Evolutionary conservation across 495 filamentous ascomycete species (phyloP), one percentile per base, ranked within the genome.

Genomic region (Neohortaea acidophila): DNA sequence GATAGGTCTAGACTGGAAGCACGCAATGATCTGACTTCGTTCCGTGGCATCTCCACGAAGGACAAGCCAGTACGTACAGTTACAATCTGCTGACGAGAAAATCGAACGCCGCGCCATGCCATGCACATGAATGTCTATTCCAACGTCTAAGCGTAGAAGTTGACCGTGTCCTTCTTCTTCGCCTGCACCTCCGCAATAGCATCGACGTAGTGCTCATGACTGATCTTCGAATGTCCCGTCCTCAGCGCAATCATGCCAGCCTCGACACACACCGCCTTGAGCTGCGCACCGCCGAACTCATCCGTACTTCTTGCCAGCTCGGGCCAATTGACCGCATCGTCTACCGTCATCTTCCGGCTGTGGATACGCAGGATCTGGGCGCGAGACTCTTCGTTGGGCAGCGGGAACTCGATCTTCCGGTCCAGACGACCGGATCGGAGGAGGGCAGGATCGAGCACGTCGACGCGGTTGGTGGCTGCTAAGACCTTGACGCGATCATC

Each of bases 401-500:
- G 72, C 2, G 89, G 91, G 66, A 97, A 99, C 63, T 99, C 89
- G 61, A 99, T 99, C 66, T 99, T 99, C 52, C 89, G 77, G 57
- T 99, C 89, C 44, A 99, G 66, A 65, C 89, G 84, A 26, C 89
- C 89, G 18, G 84, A 93, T 51, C 89, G 79, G 23, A 99, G 70
- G 23, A 99, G 68, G 7, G 89, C 89, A 2, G 89, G 89, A 56
- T 99, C 89, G 12, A 99, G 73, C 12, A 99, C 91, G 51, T 99
- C 89, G 33, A 99, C 83, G 47, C 89, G 81, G 67, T 99, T 99
- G 20, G 89, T 99, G 41, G 89, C 89, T 2, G 91, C 91, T 13
- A 99, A 76, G 3, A 99, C 89, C 64, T 99, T 99, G 71, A 99
- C 87, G 2, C 91, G 77, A 57, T 99, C 91, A 51, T 96, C 91